These are phyloP conservation scores for Phytophthora constricta DNA, from an alignment of 352 stramenopile genomes.

Conservation along the genomic window DNA sequence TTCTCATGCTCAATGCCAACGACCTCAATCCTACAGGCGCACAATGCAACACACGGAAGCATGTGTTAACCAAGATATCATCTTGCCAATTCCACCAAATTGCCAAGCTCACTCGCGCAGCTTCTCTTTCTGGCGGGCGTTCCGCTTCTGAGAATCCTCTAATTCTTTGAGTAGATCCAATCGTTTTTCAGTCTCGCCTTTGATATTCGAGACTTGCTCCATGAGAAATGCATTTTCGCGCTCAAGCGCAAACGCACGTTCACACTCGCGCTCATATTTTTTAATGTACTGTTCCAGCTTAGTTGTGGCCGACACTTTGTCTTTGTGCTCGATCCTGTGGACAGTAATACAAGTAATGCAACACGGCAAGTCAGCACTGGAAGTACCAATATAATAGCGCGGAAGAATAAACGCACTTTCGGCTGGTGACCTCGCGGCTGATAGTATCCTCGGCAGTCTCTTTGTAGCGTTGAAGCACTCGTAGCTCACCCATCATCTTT, in stretches of 20 bases:
- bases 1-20: slow-evolving; percentile 78
- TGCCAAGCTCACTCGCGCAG: slow-evolving; percentile 55
- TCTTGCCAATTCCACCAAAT: not conserved
- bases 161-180: slow-evolving; percentile 72
- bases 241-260: slow-evolving; percentile 62
- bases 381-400: not conserved
- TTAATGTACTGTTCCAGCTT: slow-evolving; percentile 85
- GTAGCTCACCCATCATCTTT: slow-evolving; percentile 70
- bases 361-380: not conserved
- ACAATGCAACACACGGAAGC: slow-evolving; percentile 4
- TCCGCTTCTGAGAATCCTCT: slow-evolving; percentile 75
- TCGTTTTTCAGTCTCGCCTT: slow-evolving; percentile 77
- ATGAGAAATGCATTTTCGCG: slow-evolving; percentile 74
- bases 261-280: slow-evolving; percentile 83
- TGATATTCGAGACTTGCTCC: slow-evolving; percentile 75
- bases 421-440: slow-evolving; percentile 51
- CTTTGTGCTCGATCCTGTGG: slow-evolving; percentile 65
- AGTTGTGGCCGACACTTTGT: slow-evolving; percentile 64
- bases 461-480: slow-evolving; percentile 78
- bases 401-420: slow-evolving; percentile 46
- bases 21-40: slow-evolving; percentile 59
- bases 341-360: not conserved
- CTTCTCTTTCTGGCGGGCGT: slow-evolving; percentile 70
- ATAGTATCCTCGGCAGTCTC: slow-evolving; percentile 75
- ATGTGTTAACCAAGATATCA: not conserved